Evolutionary conservation across 306 rosid genomes (phyloP).

Genomic region (Acacia acuminata): DNA sequence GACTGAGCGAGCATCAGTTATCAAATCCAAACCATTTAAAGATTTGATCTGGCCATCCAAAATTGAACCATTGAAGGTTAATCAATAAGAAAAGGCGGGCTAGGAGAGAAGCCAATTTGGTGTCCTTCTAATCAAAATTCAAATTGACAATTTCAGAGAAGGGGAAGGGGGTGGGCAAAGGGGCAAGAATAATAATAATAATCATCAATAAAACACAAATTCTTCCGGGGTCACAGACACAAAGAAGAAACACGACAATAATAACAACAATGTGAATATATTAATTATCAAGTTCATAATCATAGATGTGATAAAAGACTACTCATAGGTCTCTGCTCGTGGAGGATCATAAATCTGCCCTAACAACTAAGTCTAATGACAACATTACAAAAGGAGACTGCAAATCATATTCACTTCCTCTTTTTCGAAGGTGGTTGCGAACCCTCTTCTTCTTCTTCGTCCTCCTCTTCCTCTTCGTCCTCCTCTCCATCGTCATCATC

Average conservation of each 20-base stretch:
- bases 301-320: slow-evolving; percentile 14
- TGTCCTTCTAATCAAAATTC: background rate
- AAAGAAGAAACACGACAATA: background rate
- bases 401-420: slow-evolving; percentile 64
- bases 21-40: no score
- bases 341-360: slow-evolving; percentile 36
- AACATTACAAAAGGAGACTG: slow-evolving; percentile 17
- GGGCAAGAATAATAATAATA: background rate
- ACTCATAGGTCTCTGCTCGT: slow-evolving; percentile 6
- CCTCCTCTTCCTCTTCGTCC: slow-evolving; percentile 35
- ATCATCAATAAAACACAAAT: background rate
- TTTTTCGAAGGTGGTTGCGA: slow-evolving; percentile 77
- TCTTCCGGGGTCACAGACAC: background rate
- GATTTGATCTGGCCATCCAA: no score
- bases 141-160: background rate
- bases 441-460: slow-evolving; percentile 59
- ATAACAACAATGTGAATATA: slow-evolving; percentile 10
- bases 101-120: background rate
- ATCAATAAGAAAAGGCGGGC: background rate
- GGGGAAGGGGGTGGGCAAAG: background rate
- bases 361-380: slow-evolving; percentile 30
- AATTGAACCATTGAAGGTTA: background rate
- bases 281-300: background rate
- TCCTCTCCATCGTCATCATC: slow-evolving; percentile 28
- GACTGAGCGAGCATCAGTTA: no score